A percentile compares a stretch with the other conserved stretches of the same genome.
Conservation (phyloP, 139 green algal genomes). For the Tetratostichococcus sp. region DNA sequence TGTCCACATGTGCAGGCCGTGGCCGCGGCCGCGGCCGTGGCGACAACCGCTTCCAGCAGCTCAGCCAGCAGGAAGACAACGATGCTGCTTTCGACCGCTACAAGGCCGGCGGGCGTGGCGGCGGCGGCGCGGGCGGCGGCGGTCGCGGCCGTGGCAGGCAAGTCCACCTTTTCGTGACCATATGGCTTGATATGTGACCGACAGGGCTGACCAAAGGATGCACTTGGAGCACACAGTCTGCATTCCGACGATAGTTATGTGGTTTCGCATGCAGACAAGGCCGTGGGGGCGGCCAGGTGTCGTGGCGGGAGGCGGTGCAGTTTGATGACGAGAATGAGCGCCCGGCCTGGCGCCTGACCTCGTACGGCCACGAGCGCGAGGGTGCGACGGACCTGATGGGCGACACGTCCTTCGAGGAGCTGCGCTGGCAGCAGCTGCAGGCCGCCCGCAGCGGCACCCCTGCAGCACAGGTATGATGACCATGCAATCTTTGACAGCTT, state of each 20-base stretch:
- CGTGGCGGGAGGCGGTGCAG: constrained; percentile 29
- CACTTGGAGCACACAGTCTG: too few species aligned
- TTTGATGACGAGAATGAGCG: constrained; percentile 36
- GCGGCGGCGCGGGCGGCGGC: too few species aligned
- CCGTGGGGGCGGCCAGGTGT: background rate
- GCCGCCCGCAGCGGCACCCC: background rate
- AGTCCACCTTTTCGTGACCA: background rate
- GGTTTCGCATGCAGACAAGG: background rate
- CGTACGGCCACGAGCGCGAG: constrained; percentile 45
- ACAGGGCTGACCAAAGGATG: too few species aligned
- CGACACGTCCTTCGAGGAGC: constrained; percentile 52
- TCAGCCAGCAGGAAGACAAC: background rate
- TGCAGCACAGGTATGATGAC: background rate
- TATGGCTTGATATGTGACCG: too few species aligned
- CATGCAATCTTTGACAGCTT: too few species aligned
- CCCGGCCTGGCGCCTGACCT: constrained; percentile 44
- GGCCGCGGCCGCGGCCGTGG: too few species aligned
- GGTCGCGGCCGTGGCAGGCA: background rate
- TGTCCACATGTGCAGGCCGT: background rate
- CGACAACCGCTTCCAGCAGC: constrained; percentile 1
- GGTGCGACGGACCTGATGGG: constrained; percentile 39
- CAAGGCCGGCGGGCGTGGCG: too few species aligned
- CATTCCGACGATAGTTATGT: too few species aligned
- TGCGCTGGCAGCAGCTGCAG: constrained; percentile 19
- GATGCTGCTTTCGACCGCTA: background rate